Base-by-base conservation (phyloP, 306 rosid species). In the Quercus engelmannii region DNA sequence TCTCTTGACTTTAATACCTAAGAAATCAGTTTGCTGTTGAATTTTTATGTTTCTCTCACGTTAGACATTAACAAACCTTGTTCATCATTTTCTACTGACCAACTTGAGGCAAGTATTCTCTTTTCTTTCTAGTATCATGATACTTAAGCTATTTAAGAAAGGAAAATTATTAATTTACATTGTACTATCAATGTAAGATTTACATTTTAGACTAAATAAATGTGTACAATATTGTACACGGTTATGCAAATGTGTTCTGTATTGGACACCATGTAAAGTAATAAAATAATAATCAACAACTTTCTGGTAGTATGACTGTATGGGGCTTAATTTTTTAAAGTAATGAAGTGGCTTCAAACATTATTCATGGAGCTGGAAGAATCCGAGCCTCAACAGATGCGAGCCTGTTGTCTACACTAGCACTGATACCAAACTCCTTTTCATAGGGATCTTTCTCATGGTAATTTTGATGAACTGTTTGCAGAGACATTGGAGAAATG, bases 81-180 rank as follows among this genome's bases (percentile, higher is more conserved):
- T 85, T 85, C 88, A 85, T 82, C 88, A 85, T 85, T 77, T 85
- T 85, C 82, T 86, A 85, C 80, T 82, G 86, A 71, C 88, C 88
- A 82, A 82, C 86, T 82, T 85, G 84, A 21, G 88, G 88, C 80
- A 85, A 67, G 84, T 78, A 52, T 69, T 85, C 88, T 71, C 73
- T 85, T 76, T 82, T 86, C 55, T 81, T 78, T 72, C 88, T 86
- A 23, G 84, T 82, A 76, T 85, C 88, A 17, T 82, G 73, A 71
- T 82, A 82, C 76, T 85, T 85, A 52, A 85, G 79, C 86, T 85
- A 58, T 1, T 46, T 41, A 38, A 21, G 41, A 82, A 59, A 54
- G 26, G 63, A 55, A 69, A 54, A 76, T 38, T 6, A 38, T 38
- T 38, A 38, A 38, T 38, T 7, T 38, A 38, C 0, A 38, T 1